Percentiles rank a stretch among this genome's conserved stretches.
phyloP scores from a whole-genome alignment of 1,284 basidiomycete genomes.

The Erythrobasidium hasegawianum region DNA sequence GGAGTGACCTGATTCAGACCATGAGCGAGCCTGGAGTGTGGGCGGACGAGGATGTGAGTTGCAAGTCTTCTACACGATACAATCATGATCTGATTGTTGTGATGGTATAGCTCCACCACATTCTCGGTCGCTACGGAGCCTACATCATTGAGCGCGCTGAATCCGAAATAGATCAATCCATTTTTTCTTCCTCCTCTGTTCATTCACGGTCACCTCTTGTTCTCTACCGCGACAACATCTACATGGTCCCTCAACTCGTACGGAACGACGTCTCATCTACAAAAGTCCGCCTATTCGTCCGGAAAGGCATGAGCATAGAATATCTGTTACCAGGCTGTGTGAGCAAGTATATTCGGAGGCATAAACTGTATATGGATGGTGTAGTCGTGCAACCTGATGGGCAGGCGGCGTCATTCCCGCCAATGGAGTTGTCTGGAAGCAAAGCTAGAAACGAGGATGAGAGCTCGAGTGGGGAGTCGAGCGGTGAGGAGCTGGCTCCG shows the following conservation, averaged over 20 bases:
- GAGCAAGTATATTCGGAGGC: slow-evolving; percentile 87
- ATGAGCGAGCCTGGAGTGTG: slow-evolving; percentile 99
- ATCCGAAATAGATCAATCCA: slow-evolving; percentile 63
- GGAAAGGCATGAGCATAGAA: slow-evolving; percentile 85
- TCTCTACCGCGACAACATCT: slow-evolving; percentile 69
- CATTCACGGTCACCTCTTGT: slow-evolving; percentile 41
- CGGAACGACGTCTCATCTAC: slow-evolving; percentile 98
- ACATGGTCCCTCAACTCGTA: slow-evolving; percentile 91
- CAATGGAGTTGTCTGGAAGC: slow-evolving; percentile 18
- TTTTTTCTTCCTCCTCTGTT: slow-evolving; percentile 43
- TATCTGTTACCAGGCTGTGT: slow-evolving; percentile 89
- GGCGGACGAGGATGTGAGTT: slow-evolving; percentile 81
- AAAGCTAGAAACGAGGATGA: not conserved
- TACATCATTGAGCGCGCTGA: slow-evolving; percentile 94
- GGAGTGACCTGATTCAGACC: slow-evolving; percentile 93
- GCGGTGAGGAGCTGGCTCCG: not conserved
- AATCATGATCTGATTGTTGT: too few relatives aligned
- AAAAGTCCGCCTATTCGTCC: slow-evolving; percentile 82
- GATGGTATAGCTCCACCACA: slow-evolving; percentile 94
- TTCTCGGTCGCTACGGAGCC: slow-evolving; percentile 87
- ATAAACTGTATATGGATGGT: slow-evolving; percentile 54
- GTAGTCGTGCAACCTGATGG: slow-evolving; percentile 27
- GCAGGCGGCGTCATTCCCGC: slow-evolving; percentile 21
- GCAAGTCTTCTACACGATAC: too few relatives aligned
- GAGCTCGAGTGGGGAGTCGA: slow-evolving; percentile 6